Evolutionary conservation across 2,329 filamentous ascomycete genomes (phyloP), one percentile per base, ranked within the genome.

Genomic region (Graphilbum sp.): DNA sequence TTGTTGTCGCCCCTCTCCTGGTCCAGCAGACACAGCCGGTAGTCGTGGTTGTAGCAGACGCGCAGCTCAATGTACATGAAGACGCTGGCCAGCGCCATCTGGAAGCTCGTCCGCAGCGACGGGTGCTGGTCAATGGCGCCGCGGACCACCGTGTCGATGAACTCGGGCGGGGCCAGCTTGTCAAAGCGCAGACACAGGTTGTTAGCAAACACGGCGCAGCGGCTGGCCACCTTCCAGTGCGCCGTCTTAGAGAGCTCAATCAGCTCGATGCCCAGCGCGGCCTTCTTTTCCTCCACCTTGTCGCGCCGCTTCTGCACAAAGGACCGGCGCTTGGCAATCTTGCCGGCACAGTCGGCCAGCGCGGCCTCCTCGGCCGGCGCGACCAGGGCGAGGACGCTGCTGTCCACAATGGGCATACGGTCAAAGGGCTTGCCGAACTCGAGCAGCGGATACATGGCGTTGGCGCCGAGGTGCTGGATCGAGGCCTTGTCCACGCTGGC

Each of bases 181-280:
- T 95, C 80, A 49, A 96, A 94, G n/a, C 90, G 78, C 45, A 95
- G 72, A 41, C 85, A 88, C 44, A 95, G 69, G 43, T 90, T 93
- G 40, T 88, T 75, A 5, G 93, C 83, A 53, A 98, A 90, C 27
- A 92, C 81, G 10, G 83, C 82, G 40, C 87, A 93, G 21, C 88
- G 72, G 36, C 77, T 85, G 6, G 88, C 88, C 49, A 94, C 87
- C 63, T 94, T 96, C 90, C 90, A 98, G 53, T 98, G 92, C 1
- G 86, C 84, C 3, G 72, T 72, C 49, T 75, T 77, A 2, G 85
- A 82, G 42, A 79, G 62, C 42, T 80, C 72, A 4, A 87, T 79
- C 24, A 98, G 66, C 53, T 96, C 86, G 39, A 84, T 63, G 0
- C 87, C 83, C 20, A 98, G 62, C 4, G 73, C 70, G 0, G 76